These are phyloP conservation scores for Collybia sp. DNA, from an alignment of 768 basidiomycete species.

Conservation along the genomic window DNA sequence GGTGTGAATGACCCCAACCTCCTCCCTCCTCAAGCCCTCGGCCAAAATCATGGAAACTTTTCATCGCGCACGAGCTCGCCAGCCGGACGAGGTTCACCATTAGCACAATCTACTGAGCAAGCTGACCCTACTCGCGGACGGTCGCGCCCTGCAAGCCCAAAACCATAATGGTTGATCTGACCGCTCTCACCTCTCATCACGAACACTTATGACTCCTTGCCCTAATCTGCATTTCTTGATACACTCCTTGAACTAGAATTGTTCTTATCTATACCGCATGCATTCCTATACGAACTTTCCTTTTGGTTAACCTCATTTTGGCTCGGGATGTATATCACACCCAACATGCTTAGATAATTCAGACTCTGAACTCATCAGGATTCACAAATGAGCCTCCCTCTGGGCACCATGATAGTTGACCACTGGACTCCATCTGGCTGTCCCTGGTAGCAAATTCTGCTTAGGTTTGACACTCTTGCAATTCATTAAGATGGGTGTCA, in stretches of 20 bases:
- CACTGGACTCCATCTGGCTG: too few relatives aligned
- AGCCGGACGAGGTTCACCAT: slow-evolving; percentile 50
- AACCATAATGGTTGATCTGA: slow-evolving; percentile 13
- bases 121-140: slow-evolving; percentile 18
- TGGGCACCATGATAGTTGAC: too few relatives aligned
- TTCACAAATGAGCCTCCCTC: too few relatives aligned
- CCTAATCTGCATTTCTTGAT: neutral
- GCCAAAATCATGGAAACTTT: slow-evolving; percentile 23
- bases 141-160: slow-evolving; percentile 33
- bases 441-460: too few relatives aligned
- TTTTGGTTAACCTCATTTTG: too few relatives aligned
- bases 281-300: too few relatives aligned
- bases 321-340: too few relatives aligned
- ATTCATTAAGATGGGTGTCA: slow-evolving; percentile 76
- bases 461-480: too few relatives aligned
- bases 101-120: slow-evolving; percentile 22
- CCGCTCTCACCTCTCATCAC: too few relatives aligned
- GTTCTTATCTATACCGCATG: neutral
- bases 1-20: slow-evolving; percentile 27
- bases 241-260: slow-evolving; percentile 4
- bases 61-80: slow-evolving; percentile 49
- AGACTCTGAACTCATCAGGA: neutral
- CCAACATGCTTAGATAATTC: too few relatives aligned
- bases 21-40: slow-evolving; percentile 28
- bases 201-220: neutral